Conservation (phyloP, 371 early-diverging fungal species). For the Zopfochytrium polystomum region DNA sequence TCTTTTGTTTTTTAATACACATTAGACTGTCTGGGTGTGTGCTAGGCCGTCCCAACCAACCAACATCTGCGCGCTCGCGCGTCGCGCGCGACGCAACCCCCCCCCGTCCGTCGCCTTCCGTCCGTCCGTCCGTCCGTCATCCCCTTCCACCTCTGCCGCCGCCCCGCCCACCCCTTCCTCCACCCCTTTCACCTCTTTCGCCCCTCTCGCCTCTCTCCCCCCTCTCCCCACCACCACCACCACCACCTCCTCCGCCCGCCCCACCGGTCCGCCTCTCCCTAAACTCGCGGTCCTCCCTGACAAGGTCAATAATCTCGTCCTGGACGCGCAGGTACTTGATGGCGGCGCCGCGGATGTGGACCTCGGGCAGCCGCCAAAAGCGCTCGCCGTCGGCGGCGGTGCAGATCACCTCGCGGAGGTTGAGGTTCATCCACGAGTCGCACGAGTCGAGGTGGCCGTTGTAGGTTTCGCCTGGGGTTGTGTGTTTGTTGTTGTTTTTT, state of each 20-base stretch:
- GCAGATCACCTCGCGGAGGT: conserved; percentile 90
- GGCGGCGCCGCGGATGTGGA: conserved; percentile 88
- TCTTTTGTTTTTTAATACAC: not conserved
- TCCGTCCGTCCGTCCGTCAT: too few relatives aligned
- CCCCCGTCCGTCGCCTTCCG: too few relatives aligned
- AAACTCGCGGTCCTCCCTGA: conserved; percentile 53
- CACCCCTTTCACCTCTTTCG: conserved; percentile 46
- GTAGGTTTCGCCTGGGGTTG: conserved; percentile 91
- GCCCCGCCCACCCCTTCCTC: conserved; percentile 49
- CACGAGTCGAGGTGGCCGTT: conserved; percentile 95
- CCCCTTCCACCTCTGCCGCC: conserved; percentile 42
- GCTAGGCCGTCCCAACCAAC: too few relatives aligned
- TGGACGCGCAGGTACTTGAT: conserved; percentile 94
- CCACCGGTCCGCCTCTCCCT: conserved; percentile 35
- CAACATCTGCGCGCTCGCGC: too few relatives aligned
- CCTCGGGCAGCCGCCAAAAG: conserved; percentile 87
- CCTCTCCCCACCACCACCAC: conserved; percentile 59
- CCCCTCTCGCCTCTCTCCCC: conserved; percentile 44
- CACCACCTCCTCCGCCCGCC: conserved; percentile 38
- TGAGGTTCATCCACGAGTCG: conserved; percentile 98
- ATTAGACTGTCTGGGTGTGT: not conserved
- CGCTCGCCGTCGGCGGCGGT: conserved; percentile 89
- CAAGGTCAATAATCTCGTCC: conserved; percentile 84
- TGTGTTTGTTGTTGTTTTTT: conserved; percentile 9
- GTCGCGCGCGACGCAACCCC: too few relatives aligned